Conservation (phyloP, 768 basidiomycete genomes). For the Pleurotus djamor region DNA sequence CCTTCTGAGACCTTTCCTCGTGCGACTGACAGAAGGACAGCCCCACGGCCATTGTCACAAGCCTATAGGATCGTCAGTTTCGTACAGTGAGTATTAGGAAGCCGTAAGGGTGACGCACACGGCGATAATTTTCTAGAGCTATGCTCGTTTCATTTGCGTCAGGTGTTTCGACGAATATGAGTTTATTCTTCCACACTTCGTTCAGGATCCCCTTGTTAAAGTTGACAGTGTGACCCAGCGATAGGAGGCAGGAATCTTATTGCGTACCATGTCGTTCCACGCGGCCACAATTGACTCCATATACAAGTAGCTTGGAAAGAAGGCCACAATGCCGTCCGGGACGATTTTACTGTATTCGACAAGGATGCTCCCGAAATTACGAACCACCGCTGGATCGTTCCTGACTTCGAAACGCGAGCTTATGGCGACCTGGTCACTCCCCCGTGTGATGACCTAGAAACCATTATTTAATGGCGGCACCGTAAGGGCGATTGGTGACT, state of each 20-base stretch:
- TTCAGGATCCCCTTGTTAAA: constrained; percentile 85
- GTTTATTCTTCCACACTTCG: constrained; percentile 99
- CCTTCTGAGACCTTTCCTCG: constrained; percentile 99
- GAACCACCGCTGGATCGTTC: constrained; percentile 98
- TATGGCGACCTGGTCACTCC: constrained; percentile 97
- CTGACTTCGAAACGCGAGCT: constrained; percentile 98
- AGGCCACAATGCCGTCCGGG: constrained; percentile 97
- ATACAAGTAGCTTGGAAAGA: constrained; percentile 99
- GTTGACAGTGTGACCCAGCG: constrained; percentile 1
- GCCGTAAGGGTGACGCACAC: constrained; percentile 44
- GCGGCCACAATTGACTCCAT: constrained; percentile 99
- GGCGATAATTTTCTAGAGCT: constrained; percentile 90
- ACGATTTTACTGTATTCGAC: constrained; percentile 98
- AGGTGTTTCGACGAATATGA: constrained; percentile 98
- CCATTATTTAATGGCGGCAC: constrained; percentile 4
- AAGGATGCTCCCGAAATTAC: constrained; percentile 98
- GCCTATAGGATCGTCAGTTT: constrained; percentile 49
- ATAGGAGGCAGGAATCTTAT: neutral
- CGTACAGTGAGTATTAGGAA: constrained; percentile 4
- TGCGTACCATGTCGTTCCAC: constrained; percentile 99
- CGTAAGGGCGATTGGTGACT: constrained; percentile 19
- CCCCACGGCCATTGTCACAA: constrained; percentile 97
- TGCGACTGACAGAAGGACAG: constrained; percentile 94
- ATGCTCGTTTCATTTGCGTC: constrained; percentile 99
- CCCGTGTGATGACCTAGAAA: constrained; percentile 89